phyloP scores from a whole-genome alignment of 176 grass and related monocot species.

The Tillandsia leiboldiana region DNA sequence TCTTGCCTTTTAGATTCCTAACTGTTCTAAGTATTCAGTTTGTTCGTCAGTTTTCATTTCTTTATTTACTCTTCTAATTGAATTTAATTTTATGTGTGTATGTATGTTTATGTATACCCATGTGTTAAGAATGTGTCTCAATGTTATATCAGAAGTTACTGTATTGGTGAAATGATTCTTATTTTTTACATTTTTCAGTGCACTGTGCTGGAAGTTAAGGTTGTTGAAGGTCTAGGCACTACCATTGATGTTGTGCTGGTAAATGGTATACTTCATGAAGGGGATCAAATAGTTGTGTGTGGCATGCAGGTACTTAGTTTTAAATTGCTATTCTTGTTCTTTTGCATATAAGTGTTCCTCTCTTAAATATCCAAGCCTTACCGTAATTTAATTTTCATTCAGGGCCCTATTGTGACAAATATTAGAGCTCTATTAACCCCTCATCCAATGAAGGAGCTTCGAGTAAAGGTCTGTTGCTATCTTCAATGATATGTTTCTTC shows the following conservation, averaged over 20 bases:
- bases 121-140: neutral
- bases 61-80: neutral
- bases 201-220: conserved; percentile 94
- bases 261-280: conserved; percentile 79
- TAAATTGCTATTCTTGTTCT: conserved; percentile 5
- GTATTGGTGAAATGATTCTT: conserved; percentile 8
- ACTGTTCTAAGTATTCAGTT: neutral
- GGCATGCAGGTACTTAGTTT: conserved; percentile 64
- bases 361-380: conserved; percentile 15
- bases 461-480: conserved; percentile 59
- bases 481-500: conserved; percentile 14
- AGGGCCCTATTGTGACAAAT: conserved; percentile 80
- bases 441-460: conserved; percentile 91
- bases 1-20: neutral
- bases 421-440: conserved; percentile 83
- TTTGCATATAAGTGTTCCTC: neutral
- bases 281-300: conserved; percentile 90
- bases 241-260: conserved; percentile 89
- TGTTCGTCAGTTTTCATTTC: neutral
- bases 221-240: conserved; percentile 83
- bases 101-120: neutral
- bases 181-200: conserved; percentile 43
- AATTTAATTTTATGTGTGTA: neutral
- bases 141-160: neutral
- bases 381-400: conserved; percentile 9